Percentiles rank a stretch among this genome's conserved stretches.
These are phyloP conservation scores for Epichloe uncinata DNA, from an alignment of 2,329 filamentous ascomycete species.

Conservation along the genomic window DNA sequence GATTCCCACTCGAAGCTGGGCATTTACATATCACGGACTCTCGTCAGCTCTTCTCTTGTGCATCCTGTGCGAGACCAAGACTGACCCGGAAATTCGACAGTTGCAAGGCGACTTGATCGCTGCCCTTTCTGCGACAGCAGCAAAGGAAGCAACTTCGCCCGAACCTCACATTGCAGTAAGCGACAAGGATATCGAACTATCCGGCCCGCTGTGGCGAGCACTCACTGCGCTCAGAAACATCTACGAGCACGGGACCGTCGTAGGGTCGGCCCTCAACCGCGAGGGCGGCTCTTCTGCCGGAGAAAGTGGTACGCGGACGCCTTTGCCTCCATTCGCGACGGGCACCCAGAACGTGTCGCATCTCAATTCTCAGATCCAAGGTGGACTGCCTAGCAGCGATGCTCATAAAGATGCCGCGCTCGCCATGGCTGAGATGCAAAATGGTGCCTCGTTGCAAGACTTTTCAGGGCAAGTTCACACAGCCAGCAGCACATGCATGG, in stretches of 20 bases:
- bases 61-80: constrained; percentile 49
- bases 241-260: constrained; percentile 49
- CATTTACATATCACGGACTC: constrained; percentile 53
- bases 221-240: constrained; percentile 50
- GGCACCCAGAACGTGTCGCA: constrained; percentile 11
- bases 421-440: constrained; percentile 53
- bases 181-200: constrained; percentile 48
- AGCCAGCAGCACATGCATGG: neutral
- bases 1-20: constrained; percentile 54
- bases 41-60: constrained; percentile 52
- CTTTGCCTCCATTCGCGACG: constrained; percentile 18
- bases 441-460: constrained; percentile 35
- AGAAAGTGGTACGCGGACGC: constrained; percentile 32
- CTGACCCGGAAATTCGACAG: constrained; percentile 48
- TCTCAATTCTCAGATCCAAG: constrained; percentile 15
- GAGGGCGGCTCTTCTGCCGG: constrained; percentile 33
- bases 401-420: constrained; percentile 49
- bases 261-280: constrained; percentile 35
- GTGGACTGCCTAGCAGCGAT: constrained; percentile 24
- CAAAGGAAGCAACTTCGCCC: constrained; percentile 44
- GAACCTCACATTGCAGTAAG: constrained; percentile 39
- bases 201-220: constrained; percentile 47
- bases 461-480: constrained; percentile 25
- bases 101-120: constrained; percentile 51
- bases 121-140: constrained; percentile 49